Percentiles rank a stretch among this genome's conserved stretches.
These are phyloP conservation scores for Fusarium camptoceras DNA, from an alignment of 2,329 filamentous ascomycete genomes.

Conservation along the genomic window DNA sequence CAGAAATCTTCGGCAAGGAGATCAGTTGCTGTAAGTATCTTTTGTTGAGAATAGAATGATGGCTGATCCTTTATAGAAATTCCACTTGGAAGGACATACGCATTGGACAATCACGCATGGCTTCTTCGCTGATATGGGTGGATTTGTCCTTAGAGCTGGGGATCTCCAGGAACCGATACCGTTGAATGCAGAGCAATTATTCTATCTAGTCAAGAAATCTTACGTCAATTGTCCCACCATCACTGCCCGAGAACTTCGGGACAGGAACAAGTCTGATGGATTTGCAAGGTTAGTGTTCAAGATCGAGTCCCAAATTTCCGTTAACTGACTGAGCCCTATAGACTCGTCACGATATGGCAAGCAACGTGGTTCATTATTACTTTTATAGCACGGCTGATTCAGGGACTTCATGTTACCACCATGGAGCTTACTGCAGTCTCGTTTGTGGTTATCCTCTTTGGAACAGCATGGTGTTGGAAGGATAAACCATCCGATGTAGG, in stretches of 20 bases:
- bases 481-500: slow-evolving; percentile 22
- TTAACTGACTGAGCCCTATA: rapidly evolving
- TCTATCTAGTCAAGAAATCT: slow-evolving; percentile 4
- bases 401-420: slow-evolving; percentile 18
- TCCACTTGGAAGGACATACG: background rate
- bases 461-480: slow-evolving; percentile 30
- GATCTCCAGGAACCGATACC: background rate
- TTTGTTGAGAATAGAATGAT: rapidly evolving
- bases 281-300: slow-evolving; percentile 3
- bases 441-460: slow-evolving; percentile 15
- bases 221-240: background rate
- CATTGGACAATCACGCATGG: slow-evolving; percentile 21
- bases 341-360: slow-evolving; percentile 19
- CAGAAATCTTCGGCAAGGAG: slow-evolving; percentile 23
- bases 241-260: background rate
- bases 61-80: background rate
- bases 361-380: slow-evolving; percentile 21
- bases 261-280: slow-evolving; percentile 22
- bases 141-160: background rate
- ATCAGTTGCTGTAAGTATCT: slow-evolving; percentile 9
- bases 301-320: rapidly evolving
- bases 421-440: slow-evolving; percentile 26
- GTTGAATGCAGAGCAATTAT: slow-evolving; percentile 26
- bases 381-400: background rate
- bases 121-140: slow-evolving; percentile 31